These are phyloP conservation scores for Pseudogymnoascus sp. DNA, from an alignment of 2,329 filamentous ascomycete species.

Conservation along the genomic window DNA sequence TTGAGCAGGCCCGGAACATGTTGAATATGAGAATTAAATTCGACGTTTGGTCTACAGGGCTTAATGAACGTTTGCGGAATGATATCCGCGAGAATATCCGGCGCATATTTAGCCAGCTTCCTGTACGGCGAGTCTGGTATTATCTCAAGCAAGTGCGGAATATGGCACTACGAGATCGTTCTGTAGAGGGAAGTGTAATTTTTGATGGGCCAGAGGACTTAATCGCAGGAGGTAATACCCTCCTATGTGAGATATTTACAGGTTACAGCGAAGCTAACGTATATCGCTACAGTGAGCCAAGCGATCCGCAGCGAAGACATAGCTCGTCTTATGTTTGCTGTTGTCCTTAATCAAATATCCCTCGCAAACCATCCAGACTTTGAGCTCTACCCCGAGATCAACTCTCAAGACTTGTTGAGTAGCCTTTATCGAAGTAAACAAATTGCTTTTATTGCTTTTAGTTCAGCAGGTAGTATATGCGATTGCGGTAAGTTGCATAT, in stretches of 20 bases:
- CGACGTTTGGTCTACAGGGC: conserved; percentile 26
- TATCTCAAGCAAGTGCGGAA: conserved; percentile 20
- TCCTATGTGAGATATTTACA: conserved; percentile 11
- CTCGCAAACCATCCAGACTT: conserved; percentile 7
- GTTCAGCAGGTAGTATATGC: conserved; percentile 16
- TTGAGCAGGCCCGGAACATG: conserved; percentile 24
- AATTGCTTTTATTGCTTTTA: background rate
- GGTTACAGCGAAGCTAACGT: conserved; percentile 11
- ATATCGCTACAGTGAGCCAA: conserved; percentile 12
- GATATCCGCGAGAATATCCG: conserved; percentile 23
- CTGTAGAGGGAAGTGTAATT: conserved; percentile 2
- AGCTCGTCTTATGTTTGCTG: background rate
- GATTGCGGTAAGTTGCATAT: conserved; percentile 17
- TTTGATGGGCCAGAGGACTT: conserved; percentile 16
- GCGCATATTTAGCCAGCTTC: conserved; percentile 23
- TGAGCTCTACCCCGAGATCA: conserved; percentile 9
- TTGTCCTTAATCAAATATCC: background rate
- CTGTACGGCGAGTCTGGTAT: conserved; percentile 22
- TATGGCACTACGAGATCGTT: conserved; percentile 8
- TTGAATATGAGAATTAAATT: conserved; percentile 27
- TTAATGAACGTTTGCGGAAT: conserved; percentile 24
- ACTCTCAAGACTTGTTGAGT: conserved; percentile 12
- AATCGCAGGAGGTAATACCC: conserved; percentile 16
- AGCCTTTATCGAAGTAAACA: conserved; percentile 10
- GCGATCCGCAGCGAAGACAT: background rate